Evolutionary conservation across 768 basidiomycete species (phyloP).

Genomic region (Ephemerocybe angulata): DNA sequence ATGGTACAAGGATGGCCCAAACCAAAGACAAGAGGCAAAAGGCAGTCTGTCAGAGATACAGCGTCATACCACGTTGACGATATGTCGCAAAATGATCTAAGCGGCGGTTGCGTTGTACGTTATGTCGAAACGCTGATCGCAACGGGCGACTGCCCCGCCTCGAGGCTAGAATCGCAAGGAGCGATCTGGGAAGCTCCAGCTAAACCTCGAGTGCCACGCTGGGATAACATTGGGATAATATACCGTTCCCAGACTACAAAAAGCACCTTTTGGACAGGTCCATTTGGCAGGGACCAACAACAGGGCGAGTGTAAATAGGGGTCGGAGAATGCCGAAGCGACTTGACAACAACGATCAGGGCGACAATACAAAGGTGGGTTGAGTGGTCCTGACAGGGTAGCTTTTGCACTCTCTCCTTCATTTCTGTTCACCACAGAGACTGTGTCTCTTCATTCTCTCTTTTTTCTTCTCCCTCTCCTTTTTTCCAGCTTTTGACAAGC

Average conservation of each 20-base stretch:
- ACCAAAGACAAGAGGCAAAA: too few species aligned
- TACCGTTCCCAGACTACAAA: neutral
- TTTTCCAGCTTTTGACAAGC: conserved; percentile 14
- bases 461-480: conserved; percentile 22
- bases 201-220: neutral
- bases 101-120: neutral
- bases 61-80: neutral
- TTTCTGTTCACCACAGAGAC: conserved; percentile 33
- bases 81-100: neutral
- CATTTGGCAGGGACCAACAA: neutral
- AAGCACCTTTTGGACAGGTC: neutral
- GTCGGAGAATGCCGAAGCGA: conserved; percentile 4
- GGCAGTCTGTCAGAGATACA: neutral
- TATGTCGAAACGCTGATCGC: neutral
- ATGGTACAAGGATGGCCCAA: too few species aligned
- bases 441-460: conserved; percentile 36
- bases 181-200: neutral
- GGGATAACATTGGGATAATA: too few species aligned
- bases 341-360: conserved; percentile 8
- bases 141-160: neutral
- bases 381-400: neutral
- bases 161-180: neutral
- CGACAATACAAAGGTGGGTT: conserved; percentile 6
- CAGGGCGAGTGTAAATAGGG: neutral
- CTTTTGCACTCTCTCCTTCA: neutral